These are phyloP conservation scores for Debaryomyces coudertii DNA, from an alignment of 1,139 yeast species.

Conservation along the genomic window DNA sequence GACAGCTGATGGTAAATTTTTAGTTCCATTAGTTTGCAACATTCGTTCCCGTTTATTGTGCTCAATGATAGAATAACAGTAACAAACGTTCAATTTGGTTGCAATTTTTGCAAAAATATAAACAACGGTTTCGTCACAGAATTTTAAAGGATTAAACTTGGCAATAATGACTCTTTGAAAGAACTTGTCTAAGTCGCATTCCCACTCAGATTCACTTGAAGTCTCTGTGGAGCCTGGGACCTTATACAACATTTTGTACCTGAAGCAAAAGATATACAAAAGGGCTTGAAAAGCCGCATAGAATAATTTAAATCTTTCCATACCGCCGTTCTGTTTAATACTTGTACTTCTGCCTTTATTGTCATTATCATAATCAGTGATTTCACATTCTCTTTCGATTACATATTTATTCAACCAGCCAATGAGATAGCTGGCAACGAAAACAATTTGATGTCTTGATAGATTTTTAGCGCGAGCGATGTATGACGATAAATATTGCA, in stretches of 20 bases:
- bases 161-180: conserved; percentile 86
- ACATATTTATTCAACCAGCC: conserved; percentile 85
- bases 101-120: conserved; percentile 92
- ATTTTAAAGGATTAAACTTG: conserved; percentile 89
- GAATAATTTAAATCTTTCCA: conserved; percentile 82
- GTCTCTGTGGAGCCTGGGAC: conserved; percentile 16
- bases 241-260: conserved; percentile 63
- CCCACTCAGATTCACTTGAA: conserved; percentile 61
- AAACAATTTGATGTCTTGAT: conserved; percentile 70
- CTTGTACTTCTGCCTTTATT: conserved; percentile 11
- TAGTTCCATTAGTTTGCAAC: conserved; percentile 36
- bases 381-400: conserved; percentile 80
- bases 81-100: conserved; percentile 85
- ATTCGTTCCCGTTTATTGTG: conserved; percentile 76
- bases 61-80: conserved; percentile 91
- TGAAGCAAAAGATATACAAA: conserved; percentile 87
- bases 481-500: conserved; percentile 90
- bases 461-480: conserved; percentile 84
- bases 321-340: conserved; percentile 48
- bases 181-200: conserved; percentile 77
- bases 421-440: conserved; percentile 75
- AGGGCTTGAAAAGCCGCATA: conserved; percentile 94
- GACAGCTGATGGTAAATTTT: conserved; percentile 33
- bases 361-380: conserved; percentile 49
- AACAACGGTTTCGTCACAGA: conserved; percentile 92